A percentile compares a stretch with the other conserved stretches of the same genome.
These are phyloP conservation scores for Suzukiozyma palmioleophila DNA, from an alignment of 1,139 yeast genomes.

Conservation along the genomic window DNA sequence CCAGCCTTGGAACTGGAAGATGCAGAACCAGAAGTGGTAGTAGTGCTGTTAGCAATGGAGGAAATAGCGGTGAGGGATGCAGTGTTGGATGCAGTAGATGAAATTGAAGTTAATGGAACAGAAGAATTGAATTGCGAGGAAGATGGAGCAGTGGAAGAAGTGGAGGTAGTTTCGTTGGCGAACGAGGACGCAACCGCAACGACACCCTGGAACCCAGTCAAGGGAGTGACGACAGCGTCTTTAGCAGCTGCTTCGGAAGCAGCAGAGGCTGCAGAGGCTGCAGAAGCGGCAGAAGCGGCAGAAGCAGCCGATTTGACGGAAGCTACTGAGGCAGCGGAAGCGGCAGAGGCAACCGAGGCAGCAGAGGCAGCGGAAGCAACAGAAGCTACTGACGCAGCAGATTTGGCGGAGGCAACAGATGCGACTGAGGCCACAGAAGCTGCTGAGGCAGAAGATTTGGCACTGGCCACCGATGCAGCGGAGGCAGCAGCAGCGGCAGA, in stretches of 20 bases:
- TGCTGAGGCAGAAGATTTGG: conserved; percentile 12
- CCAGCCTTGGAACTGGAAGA: conserved; percentile 10
- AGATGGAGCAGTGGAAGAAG: conserved; percentile 9
- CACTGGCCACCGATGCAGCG: conserved; percentile 13
- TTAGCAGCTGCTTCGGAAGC: conserved; percentile 13
- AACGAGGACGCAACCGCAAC: conserved; percentile 40
- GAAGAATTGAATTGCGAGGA: conserved; percentile 5
- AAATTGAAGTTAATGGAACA: conserved; percentile 6
- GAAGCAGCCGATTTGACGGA: conserved; percentile 15
- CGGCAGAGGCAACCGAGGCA: conserved; percentile 12
- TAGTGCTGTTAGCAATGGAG: conserved; percentile 13
- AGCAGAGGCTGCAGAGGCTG: conserved; percentile 13
- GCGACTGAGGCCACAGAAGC: conserved; percentile 14
- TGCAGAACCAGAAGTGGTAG: conserved; percentile 28
- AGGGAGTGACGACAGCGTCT: conserved; percentile 12
- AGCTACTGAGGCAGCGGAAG: conserved; percentile 12
- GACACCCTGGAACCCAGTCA: conserved; percentile 40
- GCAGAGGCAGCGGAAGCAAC: conserved; percentile 14
- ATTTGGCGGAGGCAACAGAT: conserved; percentile 15
- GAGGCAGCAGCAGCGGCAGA: conserved; percentile 24
- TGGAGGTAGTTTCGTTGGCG: conserved; percentile 15
- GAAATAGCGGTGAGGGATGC: conserved; percentile 12
- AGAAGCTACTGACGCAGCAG: conserved; percentile 15
- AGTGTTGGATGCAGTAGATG: conserved; percentile 9
- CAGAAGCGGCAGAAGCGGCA: conserved; percentile 12